Percentiles rank a stretch among this genome's conserved stretches.
Conservation (phyloP, 148 eudicot species). For the Hydrangea macrophylla region DNA sequence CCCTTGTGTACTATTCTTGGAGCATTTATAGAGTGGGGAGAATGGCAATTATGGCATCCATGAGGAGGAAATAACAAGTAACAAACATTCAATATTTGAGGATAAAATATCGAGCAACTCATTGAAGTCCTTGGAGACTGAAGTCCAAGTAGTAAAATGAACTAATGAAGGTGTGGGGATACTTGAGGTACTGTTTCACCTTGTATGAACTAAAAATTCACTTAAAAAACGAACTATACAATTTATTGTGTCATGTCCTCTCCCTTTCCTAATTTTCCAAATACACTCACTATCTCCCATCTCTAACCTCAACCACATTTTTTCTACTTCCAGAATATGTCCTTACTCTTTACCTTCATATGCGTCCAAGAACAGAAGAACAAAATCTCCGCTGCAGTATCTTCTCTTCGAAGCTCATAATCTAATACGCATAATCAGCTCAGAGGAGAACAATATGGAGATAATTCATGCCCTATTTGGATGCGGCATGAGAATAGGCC, state of each 20-base stretch:
- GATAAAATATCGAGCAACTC: neutral
- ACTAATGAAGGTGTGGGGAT: no score
- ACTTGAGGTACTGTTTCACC: neutral
- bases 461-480: neutral
- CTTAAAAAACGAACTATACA: no score
- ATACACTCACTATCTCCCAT: no score
- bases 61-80: neutral
- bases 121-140: neutral
- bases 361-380: no score
- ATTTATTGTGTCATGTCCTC: no score
- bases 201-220: neutral
- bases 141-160: no score
- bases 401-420: no score
- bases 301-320: no score
- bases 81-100: neutral
- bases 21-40: neutral
- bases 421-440: neutral
- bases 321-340: neutral
- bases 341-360: no score
- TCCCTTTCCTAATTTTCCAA: no score
- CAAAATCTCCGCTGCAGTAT: no score
- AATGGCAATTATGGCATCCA: neutral
- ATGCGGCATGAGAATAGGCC: neutral
- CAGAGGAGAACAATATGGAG: neutral
- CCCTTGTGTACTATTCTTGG: neutral